phyloP scores from a whole-genome alignment of 1,284 basidiomycete species.

The Stereum hirsutum region DNA sequence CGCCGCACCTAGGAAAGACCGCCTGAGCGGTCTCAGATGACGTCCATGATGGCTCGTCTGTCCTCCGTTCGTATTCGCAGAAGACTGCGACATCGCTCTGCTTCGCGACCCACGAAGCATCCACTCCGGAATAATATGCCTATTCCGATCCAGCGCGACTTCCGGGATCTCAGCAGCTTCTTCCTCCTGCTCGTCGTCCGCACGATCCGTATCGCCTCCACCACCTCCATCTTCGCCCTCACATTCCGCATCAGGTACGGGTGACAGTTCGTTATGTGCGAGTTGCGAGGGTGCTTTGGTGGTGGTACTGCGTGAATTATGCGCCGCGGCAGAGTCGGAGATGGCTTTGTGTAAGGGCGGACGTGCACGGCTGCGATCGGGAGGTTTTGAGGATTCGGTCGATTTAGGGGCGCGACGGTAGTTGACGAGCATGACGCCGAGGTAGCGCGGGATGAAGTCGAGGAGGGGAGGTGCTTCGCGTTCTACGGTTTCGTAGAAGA shows the following conservation, averaged over 20 bases:
- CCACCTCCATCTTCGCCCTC: too few species aligned
- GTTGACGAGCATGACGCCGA: conserved; percentile 97
- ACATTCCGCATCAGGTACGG: conserved; percentile 11
- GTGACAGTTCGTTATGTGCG: background rate
- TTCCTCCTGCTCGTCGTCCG: conserved; percentile 34
- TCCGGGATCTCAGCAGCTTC: conserved; percentile 80
- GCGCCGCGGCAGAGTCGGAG: conserved; percentile 18
- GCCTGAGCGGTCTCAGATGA: conserved; percentile 17
- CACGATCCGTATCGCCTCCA: conserved; percentile 34
- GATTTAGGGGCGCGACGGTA: conserved; percentile 70
- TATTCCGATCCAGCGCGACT: conserved; percentile 87
- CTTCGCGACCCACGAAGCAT: conserved; percentile 48
- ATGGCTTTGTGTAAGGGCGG: conserved; percentile 27
- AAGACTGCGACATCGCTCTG: conserved; percentile 45
- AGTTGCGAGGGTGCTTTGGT: conserved; percentile 1
- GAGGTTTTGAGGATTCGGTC: conserved; percentile 15
- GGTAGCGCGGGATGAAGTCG: conserved; percentile 91
- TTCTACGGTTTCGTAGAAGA: conserved; percentile 97
- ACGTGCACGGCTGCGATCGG: conserved; percentile 7
- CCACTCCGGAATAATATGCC: conserved; percentile 95
- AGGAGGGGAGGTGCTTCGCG: conserved; percentile 86
- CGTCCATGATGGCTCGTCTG: conserved; percentile 13
- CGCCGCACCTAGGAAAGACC: conserved; percentile 37
- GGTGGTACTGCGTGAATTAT: too few species aligned
- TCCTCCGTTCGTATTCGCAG: conserved; percentile 13